phyloP scores from a whole-genome alignment of 208 protist species.

The Endotrypanum monterogeii region DNA sequence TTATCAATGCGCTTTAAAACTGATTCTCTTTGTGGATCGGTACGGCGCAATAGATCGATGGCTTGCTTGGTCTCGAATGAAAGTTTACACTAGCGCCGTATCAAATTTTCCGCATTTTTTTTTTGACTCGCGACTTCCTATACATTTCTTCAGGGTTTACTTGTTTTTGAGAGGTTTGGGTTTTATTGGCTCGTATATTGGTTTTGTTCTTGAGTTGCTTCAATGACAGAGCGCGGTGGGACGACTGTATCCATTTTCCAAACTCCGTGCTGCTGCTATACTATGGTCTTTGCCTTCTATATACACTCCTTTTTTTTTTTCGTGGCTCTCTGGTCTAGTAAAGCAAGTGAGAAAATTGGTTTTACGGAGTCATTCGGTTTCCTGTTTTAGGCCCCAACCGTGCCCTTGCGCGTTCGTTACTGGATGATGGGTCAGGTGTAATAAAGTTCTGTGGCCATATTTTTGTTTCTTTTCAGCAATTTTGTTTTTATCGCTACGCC shows the following conservation, averaged over 20 bases:
- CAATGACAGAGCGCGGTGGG: constrained; percentile 61
- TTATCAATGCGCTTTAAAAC: constrained; percentile 35
- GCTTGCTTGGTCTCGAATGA: constrained; percentile 70
- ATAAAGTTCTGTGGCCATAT: constrained; percentile 47
- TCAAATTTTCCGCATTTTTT: constrained; percentile 27
- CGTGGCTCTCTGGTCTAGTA: constrained; percentile 28
- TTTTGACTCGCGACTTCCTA: constrained; percentile 24
- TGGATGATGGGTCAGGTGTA: constrained; percentile 62
- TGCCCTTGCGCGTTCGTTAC: constrained; percentile 63
- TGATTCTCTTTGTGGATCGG: constrained; percentile 43
- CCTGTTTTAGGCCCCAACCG: constrained; percentile 65
- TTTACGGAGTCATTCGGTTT: constrained; percentile 41
- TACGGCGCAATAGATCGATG: constrained; percentile 51
- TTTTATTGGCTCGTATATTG: constrained; percentile 60
- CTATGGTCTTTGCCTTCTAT: constrained; percentile 57
- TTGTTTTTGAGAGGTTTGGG: constrained; percentile 53
- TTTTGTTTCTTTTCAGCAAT: constrained; percentile 62
- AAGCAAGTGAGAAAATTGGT: constrained; percentile 32
- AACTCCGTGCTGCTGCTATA: constrained; percentile 68
- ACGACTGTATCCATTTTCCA: constrained; percentile 67
- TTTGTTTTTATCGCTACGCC: constrained; percentile 44
- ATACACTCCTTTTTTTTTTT: constrained; percentile 39
- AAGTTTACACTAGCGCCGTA: constrained; percentile 44
- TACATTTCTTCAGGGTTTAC: constrained; percentile 25
- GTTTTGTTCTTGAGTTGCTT: constrained; percentile 58